Percentiles rank a stretch among this genome's conserved stretches.
Evolutionary conservation across 495 filamentous ascomycete species (phyloP).

Genomic region (Talaromyces stipitatus): DNA sequence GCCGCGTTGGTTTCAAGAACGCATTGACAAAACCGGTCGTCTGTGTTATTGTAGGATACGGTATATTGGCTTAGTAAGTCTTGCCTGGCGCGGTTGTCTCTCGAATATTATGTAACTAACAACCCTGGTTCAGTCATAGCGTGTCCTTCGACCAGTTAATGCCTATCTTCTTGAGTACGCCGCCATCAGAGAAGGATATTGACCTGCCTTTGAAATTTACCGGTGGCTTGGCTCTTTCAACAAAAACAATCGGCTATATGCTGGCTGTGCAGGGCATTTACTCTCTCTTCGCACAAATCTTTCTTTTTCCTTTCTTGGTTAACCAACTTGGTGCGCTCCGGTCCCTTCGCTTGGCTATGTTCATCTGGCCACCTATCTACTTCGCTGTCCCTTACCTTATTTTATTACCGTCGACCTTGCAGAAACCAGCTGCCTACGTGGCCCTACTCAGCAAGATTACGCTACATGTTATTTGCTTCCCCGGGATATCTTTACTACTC

Average conservation of each 20-base stretch:
- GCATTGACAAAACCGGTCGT: slow-evolving; percentile 77
- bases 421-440: slow-evolving; percentile 64
- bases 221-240: slow-evolving; percentile 75
- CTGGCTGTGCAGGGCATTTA: slow-evolving; percentile 85
- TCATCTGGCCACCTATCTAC: slow-evolving; percentile 85
- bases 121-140: slow-evolving; percentile 57
- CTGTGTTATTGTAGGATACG: slow-evolving; percentile 78
- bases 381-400: slow-evolving; percentile 81
- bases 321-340: slow-evolving; percentile 63
- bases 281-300: slow-evolving; percentile 74
- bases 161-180: slow-evolving; percentile 83
- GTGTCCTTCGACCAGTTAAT: slow-evolving; percentile 93
- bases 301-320: slow-evolving; percentile 72
- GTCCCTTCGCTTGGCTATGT: slow-evolving; percentile 70
- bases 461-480: slow-evolving; percentile 76
- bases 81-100: not conserved
- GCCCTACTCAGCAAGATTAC: slow-evolving; percentile 85
- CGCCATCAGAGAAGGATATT: slow-evolving; percentile 43
- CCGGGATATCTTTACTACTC: slow-evolving; percentile 75
- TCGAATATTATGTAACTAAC: slow-evolving; percentile 19
- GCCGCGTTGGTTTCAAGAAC: slow-evolving; percentile 28
- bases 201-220: slow-evolving; percentile 79
- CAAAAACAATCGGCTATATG: slow-evolving; percentile 78
- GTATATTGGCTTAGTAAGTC: slow-evolving; percentile 91
- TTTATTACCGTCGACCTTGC: slow-evolving; percentile 62